These are phyloP conservation scores for Exophiala xenobiotica DNA, from an alignment of 2,329 filamentous ascomycete genomes.

Conservation along the genomic window DNA sequence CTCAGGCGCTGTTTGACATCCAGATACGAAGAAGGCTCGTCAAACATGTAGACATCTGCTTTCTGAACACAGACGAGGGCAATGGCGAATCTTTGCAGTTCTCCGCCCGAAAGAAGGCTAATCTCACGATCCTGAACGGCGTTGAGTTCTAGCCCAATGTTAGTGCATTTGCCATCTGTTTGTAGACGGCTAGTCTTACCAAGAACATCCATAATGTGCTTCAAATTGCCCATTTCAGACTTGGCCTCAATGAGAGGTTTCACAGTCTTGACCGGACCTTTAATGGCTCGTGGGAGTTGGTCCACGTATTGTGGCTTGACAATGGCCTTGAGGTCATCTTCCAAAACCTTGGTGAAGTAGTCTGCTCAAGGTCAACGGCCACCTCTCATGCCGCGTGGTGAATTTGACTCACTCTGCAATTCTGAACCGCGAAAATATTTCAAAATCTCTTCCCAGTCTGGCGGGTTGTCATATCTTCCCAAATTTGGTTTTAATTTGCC, in stretches of 20 bases:
- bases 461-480: conserved; percentile 91
- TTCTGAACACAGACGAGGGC: conserved; percentile 93
- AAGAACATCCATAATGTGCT: conserved; percentile 78
- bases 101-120: conserved; percentile 87
- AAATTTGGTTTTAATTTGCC: conserved; percentile 98
- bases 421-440: conserved; percentile 98
- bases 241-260: conserved; percentile 74
- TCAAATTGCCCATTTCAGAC: conserved; percentile 72
- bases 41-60: conserved; percentile 99
- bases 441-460: conserved; percentile 98
- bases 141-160: conserved; percentile 63
- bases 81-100: conserved; percentile 96
- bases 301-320: conserved; percentile 99
- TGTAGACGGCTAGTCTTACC: conserved; percentile 41
- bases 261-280: conserved; percentile 76
- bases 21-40: conserved; percentile 97
- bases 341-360: conserved; percentile 97
- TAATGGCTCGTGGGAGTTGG: conserved; percentile 91
- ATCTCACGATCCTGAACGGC: conserved; percentile 93
- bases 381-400: conserved; percentile 1
- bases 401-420: conserved; percentile 73
- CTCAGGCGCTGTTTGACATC: conserved; percentile 99
- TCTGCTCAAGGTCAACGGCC: conserved; percentile 52
- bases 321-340: conserved; percentile 95
- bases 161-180: neutral